Percentiles rank a stretch among this genome's conserved stretches.
phyloP scores from a whole-genome alignment of 805 yeast genomes.

The Ogataea kodamae region DNA sequence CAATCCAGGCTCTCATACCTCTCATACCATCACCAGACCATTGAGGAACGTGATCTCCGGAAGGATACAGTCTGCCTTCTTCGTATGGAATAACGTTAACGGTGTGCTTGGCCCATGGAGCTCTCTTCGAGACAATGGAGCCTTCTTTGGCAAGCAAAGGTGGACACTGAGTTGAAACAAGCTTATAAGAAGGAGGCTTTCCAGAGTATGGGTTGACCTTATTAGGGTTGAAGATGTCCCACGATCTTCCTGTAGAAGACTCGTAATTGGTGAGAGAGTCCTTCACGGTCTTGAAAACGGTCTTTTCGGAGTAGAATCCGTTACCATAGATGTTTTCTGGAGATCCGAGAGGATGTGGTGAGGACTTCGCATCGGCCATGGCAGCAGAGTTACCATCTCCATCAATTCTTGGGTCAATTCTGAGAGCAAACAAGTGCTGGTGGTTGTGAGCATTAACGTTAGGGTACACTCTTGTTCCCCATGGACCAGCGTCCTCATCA shows the following conservation, averaged over 20 bases:
- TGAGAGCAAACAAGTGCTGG: conserved; percentile 75
- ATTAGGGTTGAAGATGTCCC: conserved; percentile 76
- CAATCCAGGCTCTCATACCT: conserved; percentile 69
- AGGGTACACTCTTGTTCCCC: conserved; percentile 81
- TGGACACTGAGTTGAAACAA: conserved; percentile 72
- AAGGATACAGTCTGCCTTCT: conserved; percentile 74
- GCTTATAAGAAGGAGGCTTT: conserved; percentile 71
- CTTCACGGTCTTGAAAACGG: conserved; percentile 62
- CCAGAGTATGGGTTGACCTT: conserved; percentile 65
- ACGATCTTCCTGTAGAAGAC: conserved; percentile 63
- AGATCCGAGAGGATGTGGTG: conserved; percentile 60
- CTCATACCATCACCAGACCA: conserved; percentile 65
- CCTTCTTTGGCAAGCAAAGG: conserved; percentile 71
- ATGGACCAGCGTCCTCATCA: conserved; percentile 66
- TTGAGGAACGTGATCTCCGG: conserved; percentile 75
- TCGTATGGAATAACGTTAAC: conserved; percentile 68
- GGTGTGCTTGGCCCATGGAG: conserved; percentile 71
- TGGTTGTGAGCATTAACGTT: conserved; percentile 82
- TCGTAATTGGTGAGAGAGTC: conserved; percentile 63
- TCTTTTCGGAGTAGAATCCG: conserved; percentile 64
- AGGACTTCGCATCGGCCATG: conserved; percentile 57
- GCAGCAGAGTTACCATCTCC: conserved; percentile 78
- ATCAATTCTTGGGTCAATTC: conserved; percentile 78
- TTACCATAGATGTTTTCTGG: conserved; percentile 75
- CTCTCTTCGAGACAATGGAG: conserved; percentile 74